Evolutionary conservation across 1,139 yeast species (phyloP), one percentile per base, ranked within the genome.

Genomic region (Diutina mesorugosa): DNA sequence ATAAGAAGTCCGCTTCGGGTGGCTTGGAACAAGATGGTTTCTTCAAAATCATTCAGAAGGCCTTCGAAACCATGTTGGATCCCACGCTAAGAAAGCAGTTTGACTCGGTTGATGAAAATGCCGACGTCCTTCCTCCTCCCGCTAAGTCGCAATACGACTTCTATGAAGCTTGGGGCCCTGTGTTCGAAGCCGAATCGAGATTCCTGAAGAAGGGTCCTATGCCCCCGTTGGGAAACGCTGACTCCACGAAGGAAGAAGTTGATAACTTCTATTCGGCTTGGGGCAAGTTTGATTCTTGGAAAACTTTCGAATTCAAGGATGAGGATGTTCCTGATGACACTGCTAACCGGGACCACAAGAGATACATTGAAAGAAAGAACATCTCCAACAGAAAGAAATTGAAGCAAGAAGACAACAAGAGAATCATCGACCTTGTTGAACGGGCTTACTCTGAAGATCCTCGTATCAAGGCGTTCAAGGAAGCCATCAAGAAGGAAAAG

Each of bases 301-400:
- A 96, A 79, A 79, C 97, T 54, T 93, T 93, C 69, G 99, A 93
- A 77, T 93, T 91, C 77, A 83, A 91, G 72, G 99, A 93, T 69
- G 99, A 93, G 78, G 99, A 93, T 71, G 97, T 91, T 68, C 99
- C 99, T 63, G 99, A 93, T 78, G 99, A 93, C 76, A 88, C 97
- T 61, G 89, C 96, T 61, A 95, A 93, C 84, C 90, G 99, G 81
- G 99, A 93, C 72, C 96, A 93, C 82, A 93, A 93, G 80, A 95
- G 99, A 78, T 89, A 90, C 78, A 87, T 91, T 66, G 99, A 93
- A 78, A 90, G 93, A 80, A 93, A 95, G 81, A 93, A 93, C 80
- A 81, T 89, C 73, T 91, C 96, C 64, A 90, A 95, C 61, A 89
- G 99, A 79, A 88, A 88, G 80, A 93, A 93, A 87, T 88, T 84